A percentile compares a stretch with the other conserved stretches of the same genome.
phyloP scores from a whole-genome alignment of 2,329 filamentous ascomycete genomes.

The Penicillium sp. region DNA sequence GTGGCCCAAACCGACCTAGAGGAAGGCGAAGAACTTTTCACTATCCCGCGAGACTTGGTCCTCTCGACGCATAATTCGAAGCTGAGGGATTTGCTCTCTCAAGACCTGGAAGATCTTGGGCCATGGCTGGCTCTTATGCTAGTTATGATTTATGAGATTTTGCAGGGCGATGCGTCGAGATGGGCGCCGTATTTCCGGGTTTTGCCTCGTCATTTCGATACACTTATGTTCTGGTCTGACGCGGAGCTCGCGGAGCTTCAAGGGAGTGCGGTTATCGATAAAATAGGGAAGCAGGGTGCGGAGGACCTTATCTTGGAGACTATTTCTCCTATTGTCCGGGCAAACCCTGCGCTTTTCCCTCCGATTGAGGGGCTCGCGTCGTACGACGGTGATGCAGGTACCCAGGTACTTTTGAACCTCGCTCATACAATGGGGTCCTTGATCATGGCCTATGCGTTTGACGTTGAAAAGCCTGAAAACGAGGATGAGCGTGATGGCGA shows the following conservation, averaged over 20 bases:
- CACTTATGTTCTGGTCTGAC: slow-evolving; percentile 85
- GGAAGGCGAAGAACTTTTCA: slow-evolving; percentile 78
- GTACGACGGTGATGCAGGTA: slow-evolving; percentile 44
- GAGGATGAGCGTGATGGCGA: slow-evolving; percentile 57
- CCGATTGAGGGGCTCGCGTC: slow-evolving; percentile 44
- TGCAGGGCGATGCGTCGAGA: slow-evolving; percentile 62
- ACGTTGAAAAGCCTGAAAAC: slow-evolving; percentile 67
- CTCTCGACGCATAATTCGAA: slow-evolving; percentile 75
- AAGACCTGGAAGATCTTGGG: slow-evolving; percentile 56
- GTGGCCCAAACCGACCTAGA: slow-evolving; percentile 73
- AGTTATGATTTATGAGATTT: slow-evolving; percentile 77
- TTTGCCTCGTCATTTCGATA: slow-evolving; percentile 75
- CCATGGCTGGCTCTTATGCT: slow-evolving; percentile 70
- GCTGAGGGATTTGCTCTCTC: slow-evolving; percentile 62
- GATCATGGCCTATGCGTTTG: slow-evolving; percentile 94
- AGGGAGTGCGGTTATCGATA: slow-evolving; percentile 74
- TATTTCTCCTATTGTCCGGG: slow-evolving; percentile 58
- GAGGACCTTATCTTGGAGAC: slow-evolving; percentile 69
- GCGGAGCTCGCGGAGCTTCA: slow-evolving; percentile 74
- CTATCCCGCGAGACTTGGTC: slow-evolving; percentile 73
- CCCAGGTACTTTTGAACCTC: slow-evolving; percentile 57
- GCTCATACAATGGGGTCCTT: slow-evolving; percentile 84
- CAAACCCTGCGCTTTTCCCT: slow-evolving; percentile 49
- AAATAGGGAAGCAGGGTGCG: slow-evolving; percentile 75
- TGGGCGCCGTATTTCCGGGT: slow-evolving; percentile 83